These are phyloP conservation scores for Recurvomyces mirabilis DNA, from an alignment of 495 filamentous ascomycete genomes.

Conservation along the genomic window DNA sequence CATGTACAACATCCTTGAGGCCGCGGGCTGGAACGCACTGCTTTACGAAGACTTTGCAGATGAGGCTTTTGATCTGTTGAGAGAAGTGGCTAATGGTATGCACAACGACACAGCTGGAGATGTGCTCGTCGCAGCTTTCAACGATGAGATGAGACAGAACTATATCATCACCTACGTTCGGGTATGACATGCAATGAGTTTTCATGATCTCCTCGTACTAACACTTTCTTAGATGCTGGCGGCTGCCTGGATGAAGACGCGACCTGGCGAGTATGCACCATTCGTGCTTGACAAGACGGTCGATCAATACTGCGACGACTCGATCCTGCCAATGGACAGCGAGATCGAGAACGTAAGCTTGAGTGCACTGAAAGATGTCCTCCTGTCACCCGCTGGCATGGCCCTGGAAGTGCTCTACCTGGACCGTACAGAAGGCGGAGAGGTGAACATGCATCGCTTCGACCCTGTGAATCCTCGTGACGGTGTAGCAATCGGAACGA, in stretches of 20 bases:
- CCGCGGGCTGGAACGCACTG: constrained; percentile 53
- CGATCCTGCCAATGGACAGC: constrained; percentile 60
- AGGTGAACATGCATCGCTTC: constrained; percentile 68
- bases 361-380: constrained; percentile 60
- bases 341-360: constrained; percentile 89
- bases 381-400: constrained; percentile 70
- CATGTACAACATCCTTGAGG: constrained; percentile 57
- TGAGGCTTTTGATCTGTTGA: constrained; percentile 56
- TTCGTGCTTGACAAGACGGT: constrained; percentile 55
- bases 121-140: constrained; percentile 63
- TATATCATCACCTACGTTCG: constrained; percentile 64
- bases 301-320: constrained; percentile 55
- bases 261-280: constrained; percentile 53
- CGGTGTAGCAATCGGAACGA: constrained; percentile 44
- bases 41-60: constrained; percentile 78
- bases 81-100: constrained; percentile 41
- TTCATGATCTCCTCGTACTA: no score
- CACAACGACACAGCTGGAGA: constrained; percentile 45
- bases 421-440: constrained; percentile 70
- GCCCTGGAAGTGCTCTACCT: constrained; percentile 82
- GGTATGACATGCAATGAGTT: no score
- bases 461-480: constrained; percentile 34
- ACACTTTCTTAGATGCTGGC: constrained; percentile 54
- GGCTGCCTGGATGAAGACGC: constrained; percentile 72
- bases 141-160: constrained; percentile 52